Conservation (phyloP, 306 rosid genomes). For the Psophocarpus tetragonolobus region DNA sequence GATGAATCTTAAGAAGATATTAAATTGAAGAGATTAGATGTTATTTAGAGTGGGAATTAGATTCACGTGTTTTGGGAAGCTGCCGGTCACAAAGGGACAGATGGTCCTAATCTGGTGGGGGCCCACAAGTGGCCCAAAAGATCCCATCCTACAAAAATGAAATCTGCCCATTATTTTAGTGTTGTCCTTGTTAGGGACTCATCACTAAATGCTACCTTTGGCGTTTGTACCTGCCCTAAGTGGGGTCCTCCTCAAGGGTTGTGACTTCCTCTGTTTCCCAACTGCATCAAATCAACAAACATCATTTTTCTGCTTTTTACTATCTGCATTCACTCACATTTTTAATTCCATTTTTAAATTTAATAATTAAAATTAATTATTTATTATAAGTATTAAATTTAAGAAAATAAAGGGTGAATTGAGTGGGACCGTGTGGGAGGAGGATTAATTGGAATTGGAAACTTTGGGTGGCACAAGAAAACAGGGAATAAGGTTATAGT, state of each 20-base stretch:
- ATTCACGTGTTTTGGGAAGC: conserved; percentile 74
- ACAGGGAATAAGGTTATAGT: conserved; percentile 15
- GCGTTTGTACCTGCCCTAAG: conserved; percentile 41
- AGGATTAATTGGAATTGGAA: conserved; percentile 26
- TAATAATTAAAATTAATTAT: too few species aligned
- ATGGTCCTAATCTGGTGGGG: conserved; percentile 57
- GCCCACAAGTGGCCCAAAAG: conserved; percentile 49
- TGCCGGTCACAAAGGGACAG: conserved; percentile 89
- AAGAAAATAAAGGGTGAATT: too few species aligned
- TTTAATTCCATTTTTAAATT: too few species aligned
- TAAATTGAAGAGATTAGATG: not conserved
- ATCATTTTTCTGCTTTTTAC: not conserved
- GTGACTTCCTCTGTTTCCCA: conserved; percentile 33
- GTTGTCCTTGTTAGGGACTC: conserved; percentile 52
- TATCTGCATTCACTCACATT: too few species aligned
- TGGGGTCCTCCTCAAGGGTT: conserved; percentile 35
- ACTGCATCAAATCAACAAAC: conserved; percentile 34
- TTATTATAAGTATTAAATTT: too few species aligned
- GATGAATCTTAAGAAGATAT: not conserved
- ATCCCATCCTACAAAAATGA: conserved; percentile 39
- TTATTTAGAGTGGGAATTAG: conserved; percentile 53
- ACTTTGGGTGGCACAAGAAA: conserved; percentile 1
- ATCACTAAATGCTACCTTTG: conserved; percentile 54
- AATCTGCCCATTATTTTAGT: conserved; percentile 54
- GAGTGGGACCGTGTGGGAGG: not conserved